Conservation (phyloP, 176 grass and related monocot species). For the Oryza brachyantha region DNA sequence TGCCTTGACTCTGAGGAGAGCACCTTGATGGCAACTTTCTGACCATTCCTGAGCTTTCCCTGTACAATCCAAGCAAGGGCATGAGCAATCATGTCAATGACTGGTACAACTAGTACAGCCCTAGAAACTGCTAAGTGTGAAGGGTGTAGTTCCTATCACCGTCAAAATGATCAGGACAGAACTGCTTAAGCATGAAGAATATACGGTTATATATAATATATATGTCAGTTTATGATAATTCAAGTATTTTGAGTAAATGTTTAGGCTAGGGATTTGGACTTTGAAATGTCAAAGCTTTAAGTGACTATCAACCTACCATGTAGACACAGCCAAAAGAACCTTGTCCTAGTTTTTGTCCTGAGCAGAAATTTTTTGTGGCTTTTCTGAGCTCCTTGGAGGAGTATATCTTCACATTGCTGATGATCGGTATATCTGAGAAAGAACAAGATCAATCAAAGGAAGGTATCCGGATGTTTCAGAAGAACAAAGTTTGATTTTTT, state of each 20-base stretch:
- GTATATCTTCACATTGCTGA: slow-evolving; percentile 67
- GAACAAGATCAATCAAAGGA: slow-evolving; percentile 5
- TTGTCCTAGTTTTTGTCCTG: slow-evolving; percentile 68
- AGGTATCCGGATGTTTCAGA: slow-evolving; percentile 6
- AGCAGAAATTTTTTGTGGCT: slow-evolving; percentile 68
- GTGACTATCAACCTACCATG: slow-evolving; percentile 42
- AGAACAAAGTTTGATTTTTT: slow-evolving; percentile 9
- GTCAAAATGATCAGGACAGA: not conserved
- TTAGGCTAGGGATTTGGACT: not conserved
- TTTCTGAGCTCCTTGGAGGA: slow-evolving; percentile 64
- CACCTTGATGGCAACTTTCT: slow-evolving; percentile 83
- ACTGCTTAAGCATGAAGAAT: not conserved
- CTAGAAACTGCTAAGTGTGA: not conserved
- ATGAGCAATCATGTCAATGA: not conserved
- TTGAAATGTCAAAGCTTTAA: not conserved
- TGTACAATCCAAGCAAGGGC: slow-evolving; percentile 31
- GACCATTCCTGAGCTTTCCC: slow-evolving; percentile 70
- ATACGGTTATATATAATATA: not conserved
- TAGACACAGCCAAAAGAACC: slow-evolving; percentile 88
- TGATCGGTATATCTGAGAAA: slow-evolving; percentile 28
- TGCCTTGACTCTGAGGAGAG: slow-evolving; percentile 77
- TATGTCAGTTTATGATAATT: not conserved
- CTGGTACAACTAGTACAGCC: not conserved
- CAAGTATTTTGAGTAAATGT: not conserved
- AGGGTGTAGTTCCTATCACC: not conserved